Percentiles rank a stretch among this genome's conserved stretches.
Conservation (phyloP, 2,329 filamentous ascomycete genomes). For the Biscogniauxia marginata region DNA sequence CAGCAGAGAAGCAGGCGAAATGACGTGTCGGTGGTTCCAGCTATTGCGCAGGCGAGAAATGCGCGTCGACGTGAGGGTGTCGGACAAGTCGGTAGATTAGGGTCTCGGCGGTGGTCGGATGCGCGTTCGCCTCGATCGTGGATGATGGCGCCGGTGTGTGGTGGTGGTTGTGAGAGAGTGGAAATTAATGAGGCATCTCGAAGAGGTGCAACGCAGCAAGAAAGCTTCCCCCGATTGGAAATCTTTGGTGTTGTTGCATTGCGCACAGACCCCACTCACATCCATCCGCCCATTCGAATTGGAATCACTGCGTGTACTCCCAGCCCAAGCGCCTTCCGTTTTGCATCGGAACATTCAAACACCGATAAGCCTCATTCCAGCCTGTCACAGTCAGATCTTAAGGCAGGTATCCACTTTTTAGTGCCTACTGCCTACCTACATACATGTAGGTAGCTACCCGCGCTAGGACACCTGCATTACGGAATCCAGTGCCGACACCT, state of each 20-base stretch:
- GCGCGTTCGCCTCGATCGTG: not conserved
- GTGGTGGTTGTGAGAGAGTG: conserved; percentile 6
- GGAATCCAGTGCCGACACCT: too few species aligned
- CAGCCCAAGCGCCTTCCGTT: not conserved
- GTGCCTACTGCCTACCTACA: not conserved
- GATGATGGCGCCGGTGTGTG: not conserved
- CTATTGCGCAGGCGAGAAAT: not conserved
- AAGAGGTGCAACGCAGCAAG: conserved; percentile 7
- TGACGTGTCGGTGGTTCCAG: not conserved
- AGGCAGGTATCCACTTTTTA: not conserved
- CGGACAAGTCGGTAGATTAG: not conserved
- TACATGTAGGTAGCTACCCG: too few species aligned
- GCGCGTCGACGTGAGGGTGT: not conserved
- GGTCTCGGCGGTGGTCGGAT: not conserved
- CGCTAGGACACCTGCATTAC: too few species aligned
- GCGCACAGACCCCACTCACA: conserved; percentile 2
- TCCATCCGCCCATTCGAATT: not conserved
- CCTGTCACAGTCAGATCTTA: not conserved
- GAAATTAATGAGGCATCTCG: conserved; percentile 15
- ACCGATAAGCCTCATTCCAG: not conserved
- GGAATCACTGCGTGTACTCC: not conserved
- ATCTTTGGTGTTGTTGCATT: conserved; percentile 22
- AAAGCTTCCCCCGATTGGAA: conserved; percentile 25
- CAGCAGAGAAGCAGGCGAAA: conserved; percentile 21
- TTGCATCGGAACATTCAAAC: not conserved